A percentile compares a stretch with the other conserved stretches of the same genome.
phyloP scores from a whole-genome alignment of 371 early-diverging fungal species.

The Mortierella sp. region DNA sequence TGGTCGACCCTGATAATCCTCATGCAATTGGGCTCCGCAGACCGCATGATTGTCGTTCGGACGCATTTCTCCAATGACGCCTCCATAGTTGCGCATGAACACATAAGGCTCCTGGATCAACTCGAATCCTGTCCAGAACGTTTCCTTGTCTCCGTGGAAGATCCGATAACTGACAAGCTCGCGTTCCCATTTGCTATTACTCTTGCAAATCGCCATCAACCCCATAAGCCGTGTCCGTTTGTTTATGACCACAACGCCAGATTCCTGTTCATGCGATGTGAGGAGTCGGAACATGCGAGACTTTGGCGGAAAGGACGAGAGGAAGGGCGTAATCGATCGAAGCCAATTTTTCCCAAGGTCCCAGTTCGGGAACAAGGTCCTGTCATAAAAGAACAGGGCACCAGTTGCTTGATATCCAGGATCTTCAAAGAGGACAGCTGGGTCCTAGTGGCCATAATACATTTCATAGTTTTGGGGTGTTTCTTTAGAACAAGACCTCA shows the following conservation, averaged over 20 bases:
- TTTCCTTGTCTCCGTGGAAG: constrained; percentile 69
- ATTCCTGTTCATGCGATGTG: constrained; percentile 71
- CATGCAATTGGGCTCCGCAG: constrained; percentile 66
- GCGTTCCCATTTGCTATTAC: constrained; percentile 51
- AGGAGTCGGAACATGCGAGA: constrained; percentile 63
- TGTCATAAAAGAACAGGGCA: constrained; percentile 75
- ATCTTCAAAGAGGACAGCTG: constrained; percentile 68
- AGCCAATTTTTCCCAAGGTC: constrained; percentile 56
- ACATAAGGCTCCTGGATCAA: constrained; percentile 67
- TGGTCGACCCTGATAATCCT: constrained; percentile 54
- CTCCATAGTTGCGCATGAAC: constrained; percentile 65
- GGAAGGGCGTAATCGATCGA: constrained; percentile 58
- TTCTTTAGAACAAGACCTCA: not conserved
- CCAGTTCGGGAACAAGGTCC: constrained; percentile 60
- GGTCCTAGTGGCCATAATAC: constrained; percentile 46
- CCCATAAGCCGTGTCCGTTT: constrained; percentile 61
- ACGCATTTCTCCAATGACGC: constrained; percentile 67
- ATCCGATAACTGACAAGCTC: constrained; percentile 61
- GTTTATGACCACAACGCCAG: constrained; percentile 73
- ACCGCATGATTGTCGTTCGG: constrained; percentile 58
- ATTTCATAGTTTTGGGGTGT: not conserved
- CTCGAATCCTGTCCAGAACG: constrained; percentile 70
- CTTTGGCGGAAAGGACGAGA: constrained; percentile 56
- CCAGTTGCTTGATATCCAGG: constrained; percentile 67
- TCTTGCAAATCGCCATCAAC: constrained; percentile 39